These are phyloP conservation scores for Saturnispora saitoi DNA, from an alignment of 805 yeast genomes.

Conservation along the genomic window DNA sequence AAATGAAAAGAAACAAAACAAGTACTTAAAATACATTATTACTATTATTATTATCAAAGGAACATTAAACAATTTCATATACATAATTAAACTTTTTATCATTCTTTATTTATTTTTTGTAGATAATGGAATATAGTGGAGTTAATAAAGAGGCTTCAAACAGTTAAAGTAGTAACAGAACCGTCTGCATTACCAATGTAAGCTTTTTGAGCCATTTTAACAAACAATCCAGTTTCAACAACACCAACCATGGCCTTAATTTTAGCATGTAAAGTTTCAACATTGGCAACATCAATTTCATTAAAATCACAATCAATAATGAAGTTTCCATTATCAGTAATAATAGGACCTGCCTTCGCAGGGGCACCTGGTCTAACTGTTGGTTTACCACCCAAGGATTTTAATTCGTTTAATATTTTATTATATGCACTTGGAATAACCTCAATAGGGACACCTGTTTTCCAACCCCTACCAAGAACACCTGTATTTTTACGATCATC, in stretches of 20 bases:
- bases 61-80: no score
- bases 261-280: slow-evolving; percentile 44
- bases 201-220: slow-evolving; percentile 63
- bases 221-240: slow-evolving; percentile 91
- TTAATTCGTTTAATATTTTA: slow-evolving; percentile 60
- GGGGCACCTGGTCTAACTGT: slow-evolving; percentile 74
- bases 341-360: slow-evolving; percentile 94
- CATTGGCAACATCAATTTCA: slow-evolving; percentile 43
- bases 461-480: slow-evolving; percentile 72
- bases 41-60: no score
- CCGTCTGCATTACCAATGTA: slow-evolving; percentile 89
- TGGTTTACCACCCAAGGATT: slow-evolving; percentile 56
- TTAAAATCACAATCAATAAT: slow-evolving; percentile 93
- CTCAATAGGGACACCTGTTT: slow-evolving; percentile 89
- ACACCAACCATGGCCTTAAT: slow-evolving; percentile 83
- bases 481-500: slow-evolving; percentile 80
- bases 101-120: neutral
- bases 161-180: slow-evolving; percentile 29
- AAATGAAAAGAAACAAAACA: no score
- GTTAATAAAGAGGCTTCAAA: slow-evolving; percentile 16
- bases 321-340: slow-evolving; percentile 92
- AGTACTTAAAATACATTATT: no score
- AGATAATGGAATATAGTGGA: neutral
- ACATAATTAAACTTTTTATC: no score
- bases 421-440: slow-evolving; percentile 84